Conservation (phyloP, 495 filamentous ascomycete species). For the Neurospora hispaniola region DNA sequence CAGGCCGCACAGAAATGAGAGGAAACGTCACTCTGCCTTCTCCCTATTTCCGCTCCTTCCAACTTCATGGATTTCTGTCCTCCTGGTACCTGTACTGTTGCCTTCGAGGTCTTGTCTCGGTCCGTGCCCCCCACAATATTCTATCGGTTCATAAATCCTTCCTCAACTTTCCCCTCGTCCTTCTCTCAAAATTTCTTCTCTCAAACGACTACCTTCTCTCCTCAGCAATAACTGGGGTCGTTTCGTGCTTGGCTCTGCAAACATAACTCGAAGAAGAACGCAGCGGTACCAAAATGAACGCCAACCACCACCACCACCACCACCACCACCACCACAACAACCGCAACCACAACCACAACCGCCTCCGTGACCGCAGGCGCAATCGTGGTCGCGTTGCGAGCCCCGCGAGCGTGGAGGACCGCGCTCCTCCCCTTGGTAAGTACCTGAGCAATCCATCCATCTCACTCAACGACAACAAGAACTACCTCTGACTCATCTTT, state of each 20-base stretch:
- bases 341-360: neutral
- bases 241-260: neutral
- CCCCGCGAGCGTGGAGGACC: neutral
- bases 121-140: neutral
- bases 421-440: neutral
- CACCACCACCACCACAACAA: neutral
- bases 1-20: neutral
- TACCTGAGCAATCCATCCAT: neutral
- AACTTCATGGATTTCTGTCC: neutral
- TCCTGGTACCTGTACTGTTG: neutral
- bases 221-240: neutral
- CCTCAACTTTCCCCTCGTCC: neutral
- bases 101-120: neutral
- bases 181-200: neutral
- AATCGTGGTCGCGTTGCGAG: neutral
- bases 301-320: neutral
- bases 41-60: neutral
- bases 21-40: neutral
- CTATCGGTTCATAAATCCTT: neutral
- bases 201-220: neutral
- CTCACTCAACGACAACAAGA: neutral
- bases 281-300: neutral
- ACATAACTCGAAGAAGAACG: neutral
- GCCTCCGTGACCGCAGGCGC: too few species aligned
- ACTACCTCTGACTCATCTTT: neutral